A percentile compares a stretch with the other conserved stretches of the same genome.
phyloP scores from a whole-genome alignment of 2,329 filamentous ascomycete species.

The Emmonsia crescens region DNA sequence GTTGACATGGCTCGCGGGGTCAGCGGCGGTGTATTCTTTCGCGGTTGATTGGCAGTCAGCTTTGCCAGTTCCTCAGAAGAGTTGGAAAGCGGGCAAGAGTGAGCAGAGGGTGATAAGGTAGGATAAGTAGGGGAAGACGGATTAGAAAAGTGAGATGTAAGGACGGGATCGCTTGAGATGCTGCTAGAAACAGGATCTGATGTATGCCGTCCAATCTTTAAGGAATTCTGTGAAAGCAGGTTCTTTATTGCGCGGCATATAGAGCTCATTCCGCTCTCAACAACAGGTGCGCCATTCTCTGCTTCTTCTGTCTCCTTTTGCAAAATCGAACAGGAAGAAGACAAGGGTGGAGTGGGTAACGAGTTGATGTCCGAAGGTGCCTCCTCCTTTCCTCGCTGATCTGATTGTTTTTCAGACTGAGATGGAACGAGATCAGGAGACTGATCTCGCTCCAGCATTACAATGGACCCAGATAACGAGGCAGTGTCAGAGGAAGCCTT shows the following conservation, averaged over 20 bases:
- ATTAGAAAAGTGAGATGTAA: slow-evolving; percentile 59
- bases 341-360: slow-evolving; percentile 35
- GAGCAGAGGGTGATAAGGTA: slow-evolving; percentile 28
- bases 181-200: slow-evolving; percentile 48
- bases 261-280: slow-evolving; percentile 30
- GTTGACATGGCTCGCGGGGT: slow-evolving; percentile 85
- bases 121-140: slow-evolving; percentile 48
- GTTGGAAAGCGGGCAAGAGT: slow-evolving; percentile 31
- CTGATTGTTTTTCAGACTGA: slow-evolving; percentile 16
- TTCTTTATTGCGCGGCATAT: slow-evolving; percentile 36
- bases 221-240: slow-evolving; percentile 28
- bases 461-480: slow-evolving; percentile 31
- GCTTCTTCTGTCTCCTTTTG: slow-evolving; percentile 34
- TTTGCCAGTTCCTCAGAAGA: slow-evolving; percentile 39
- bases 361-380: slow-evolving; percentile 25
- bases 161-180: slow-evolving; percentile 53
- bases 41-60: slow-evolving; percentile 63
- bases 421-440: slow-evolving; percentile 21
- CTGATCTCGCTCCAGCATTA: slow-evolving; percentile 32
- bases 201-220: slow-evolving; percentile 34
- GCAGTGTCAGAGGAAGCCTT: slow-evolving; percentile 19
- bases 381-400: slow-evolving; percentile 18
- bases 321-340: slow-evolving; percentile 32
- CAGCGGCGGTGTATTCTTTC: slow-evolving; percentile 85
- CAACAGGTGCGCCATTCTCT: slow-evolving; percentile 27